These are phyloP conservation scores for Magnolia changhungtana DNA, from an alignment of 164 flowering plant species.

Conservation along the genomic window DNA sequence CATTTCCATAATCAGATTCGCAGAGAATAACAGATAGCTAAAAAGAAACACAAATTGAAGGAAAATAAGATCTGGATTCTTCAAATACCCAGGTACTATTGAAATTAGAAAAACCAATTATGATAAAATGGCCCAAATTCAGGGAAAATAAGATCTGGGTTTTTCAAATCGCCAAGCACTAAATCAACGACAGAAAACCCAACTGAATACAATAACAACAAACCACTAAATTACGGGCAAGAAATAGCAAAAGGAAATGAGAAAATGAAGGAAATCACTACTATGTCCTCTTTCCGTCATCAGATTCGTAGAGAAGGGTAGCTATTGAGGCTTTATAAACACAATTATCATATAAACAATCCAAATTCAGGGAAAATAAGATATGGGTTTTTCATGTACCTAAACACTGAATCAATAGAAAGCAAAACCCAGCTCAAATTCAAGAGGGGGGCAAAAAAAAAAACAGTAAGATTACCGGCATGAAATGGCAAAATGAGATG, in stretches of 20 bases:
- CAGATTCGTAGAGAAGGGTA: not conserved
- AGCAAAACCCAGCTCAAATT: not conserved
- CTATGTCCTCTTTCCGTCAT: not conserved
- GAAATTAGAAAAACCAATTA: not conserved
- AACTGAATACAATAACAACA: not conserved
- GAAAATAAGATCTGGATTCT: too few relatives aligned
- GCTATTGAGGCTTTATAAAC: too few relatives aligned
- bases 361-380: not conserved
- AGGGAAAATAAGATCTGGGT: slow-evolving; percentile 1
- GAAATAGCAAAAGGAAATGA: not conserved
- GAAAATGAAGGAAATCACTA: not conserved
- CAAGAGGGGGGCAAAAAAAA: too few relatives aligned
- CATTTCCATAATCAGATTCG: not conserved
- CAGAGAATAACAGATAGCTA: not conserved
- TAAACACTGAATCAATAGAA: not conserved
- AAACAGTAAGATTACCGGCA: too few relatives aligned
- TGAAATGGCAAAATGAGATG: too few relatives aligned
- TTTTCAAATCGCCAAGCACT: not conserved
- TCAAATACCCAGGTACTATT: too few relatives aligned
- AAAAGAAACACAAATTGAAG: too few relatives aligned
- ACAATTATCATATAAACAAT: not conserved
- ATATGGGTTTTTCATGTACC: not conserved
- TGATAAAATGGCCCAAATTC: not conserved
- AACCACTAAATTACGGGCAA: not conserved
- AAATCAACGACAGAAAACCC: not conserved